Evolutionary conservation across 768 basidiomycete species (phyloP).

Genomic region (Goffeauzyma gilvescens): DNA sequence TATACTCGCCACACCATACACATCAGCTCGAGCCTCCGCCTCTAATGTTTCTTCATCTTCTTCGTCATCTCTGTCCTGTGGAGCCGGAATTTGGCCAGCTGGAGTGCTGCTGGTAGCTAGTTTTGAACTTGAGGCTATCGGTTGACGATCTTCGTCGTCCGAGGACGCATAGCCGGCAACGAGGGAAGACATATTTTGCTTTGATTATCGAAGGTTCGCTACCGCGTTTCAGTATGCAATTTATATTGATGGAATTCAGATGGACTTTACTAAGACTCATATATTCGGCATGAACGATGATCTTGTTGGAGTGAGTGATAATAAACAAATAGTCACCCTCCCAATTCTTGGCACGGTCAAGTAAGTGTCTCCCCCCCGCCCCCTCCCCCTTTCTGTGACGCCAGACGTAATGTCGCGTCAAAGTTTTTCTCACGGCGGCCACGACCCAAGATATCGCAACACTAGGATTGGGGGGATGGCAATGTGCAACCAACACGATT

Average conservation of each 20-base stretch:
- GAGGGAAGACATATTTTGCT: constrained; percentile 17
- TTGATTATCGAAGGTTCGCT: background rate
- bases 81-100: constrained; percentile 1
- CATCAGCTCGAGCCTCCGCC: constrained; percentile 20
- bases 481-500: too few species aligned
- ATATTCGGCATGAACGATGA: too few species aligned
- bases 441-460: too few species aligned
- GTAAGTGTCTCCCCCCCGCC: background rate
- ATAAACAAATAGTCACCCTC: too few species aligned
- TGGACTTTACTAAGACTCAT: too few species aligned
- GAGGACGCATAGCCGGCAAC: constrained; percentile 28
- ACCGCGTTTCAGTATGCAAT: background rate
- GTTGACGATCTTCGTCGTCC: constrained; percentile 27
- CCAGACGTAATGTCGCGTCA: too few species aligned
- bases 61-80: constrained; percentile 16
- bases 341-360: background rate
- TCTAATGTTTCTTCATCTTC: constrained; percentile 26
- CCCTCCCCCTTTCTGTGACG: too few species aligned
- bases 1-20: constrained; percentile 17
- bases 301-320: too few species aligned
- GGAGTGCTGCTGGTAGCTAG: background rate
- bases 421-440: too few species aligned
- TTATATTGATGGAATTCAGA: background rate
- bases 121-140: constrained; percentile 2
- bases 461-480: too few species aligned